These are phyloP conservation scores for Mrakia blollopis DNA, from an alignment of 768 basidiomycete species.

Conservation along the genomic window DNA sequence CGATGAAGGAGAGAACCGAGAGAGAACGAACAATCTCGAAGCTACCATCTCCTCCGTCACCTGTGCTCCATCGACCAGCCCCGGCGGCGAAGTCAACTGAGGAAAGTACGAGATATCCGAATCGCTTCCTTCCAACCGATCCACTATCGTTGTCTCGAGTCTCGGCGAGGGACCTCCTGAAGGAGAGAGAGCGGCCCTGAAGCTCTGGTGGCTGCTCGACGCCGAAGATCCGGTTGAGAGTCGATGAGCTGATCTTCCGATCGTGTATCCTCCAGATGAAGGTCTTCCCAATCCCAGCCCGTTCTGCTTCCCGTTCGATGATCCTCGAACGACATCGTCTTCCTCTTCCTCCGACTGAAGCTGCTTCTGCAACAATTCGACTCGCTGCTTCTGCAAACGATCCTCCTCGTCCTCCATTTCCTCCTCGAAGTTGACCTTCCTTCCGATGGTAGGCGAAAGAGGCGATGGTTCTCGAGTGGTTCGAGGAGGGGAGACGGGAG, in stretches of 20 bases:
- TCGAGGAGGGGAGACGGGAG: not conserved
- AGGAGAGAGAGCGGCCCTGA: not conserved
- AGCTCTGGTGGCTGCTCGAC: not conserved
- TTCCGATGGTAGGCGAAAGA: not conserved
- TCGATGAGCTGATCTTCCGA: not conserved
- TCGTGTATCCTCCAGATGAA: not conserved
- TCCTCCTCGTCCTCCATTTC: slow-evolving; percentile 30
- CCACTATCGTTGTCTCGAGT: slow-evolving; percentile 9
- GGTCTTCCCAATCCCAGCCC: not conserved
- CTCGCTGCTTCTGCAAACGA: slow-evolving; percentile 15
- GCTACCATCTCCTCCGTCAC: slow-evolving; percentile 27
- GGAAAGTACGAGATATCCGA: not conserved
- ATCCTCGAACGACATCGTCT: not conserved
- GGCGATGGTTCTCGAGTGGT: not conserved
- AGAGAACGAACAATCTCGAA: not conserved
- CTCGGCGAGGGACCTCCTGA: not conserved
- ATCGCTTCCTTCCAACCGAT: not conserved
- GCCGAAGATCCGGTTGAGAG: not conserved
- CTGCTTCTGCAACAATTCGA: slow-evolving; percentile 17
- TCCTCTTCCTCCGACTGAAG: slow-evolving; percentile 9
- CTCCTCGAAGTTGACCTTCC: not conserved
- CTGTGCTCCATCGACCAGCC: not conserved
- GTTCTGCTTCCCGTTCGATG: too few relatives aligned
- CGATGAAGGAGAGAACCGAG: not conserved
- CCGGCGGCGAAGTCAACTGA: not conserved